Evolutionary conservation across 768 basidiomycete genomes (phyloP), one percentile per base, ranked within the genome.

Genomic region (Paxillus ammoniavirescens): DNA sequence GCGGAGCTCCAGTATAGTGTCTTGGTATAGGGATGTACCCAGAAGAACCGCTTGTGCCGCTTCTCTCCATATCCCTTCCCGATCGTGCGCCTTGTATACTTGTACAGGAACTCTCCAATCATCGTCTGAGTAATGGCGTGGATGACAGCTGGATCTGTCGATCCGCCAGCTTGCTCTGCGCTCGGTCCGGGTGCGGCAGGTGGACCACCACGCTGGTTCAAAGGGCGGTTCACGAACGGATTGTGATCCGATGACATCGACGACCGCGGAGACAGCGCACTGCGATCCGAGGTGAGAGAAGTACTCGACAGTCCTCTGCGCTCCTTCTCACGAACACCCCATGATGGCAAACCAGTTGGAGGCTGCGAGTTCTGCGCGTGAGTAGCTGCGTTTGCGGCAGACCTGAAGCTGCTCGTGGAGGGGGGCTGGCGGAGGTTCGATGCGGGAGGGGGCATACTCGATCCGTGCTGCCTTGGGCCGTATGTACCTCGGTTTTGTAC

Each of bases 21-120:
- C 76, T 92, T 93, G 38, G 95, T 98, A 68, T 98, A 99, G 17
- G 97, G 97, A 72, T 98, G 96, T n/a, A 99, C 87, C 97, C 97
- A 99, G 81, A 98, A 97, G 84, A 94, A 99, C 36, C 97, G 80
- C 69, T 84, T 87, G 72, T 99, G 97, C 48, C 95, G 77, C 68
- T 83, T 86, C 68, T 93, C 89, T 18, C 91, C 91, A 67, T 93
- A 82, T 12, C 93, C 94, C 71, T 91, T 95, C 21, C 94, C 93
- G 63, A 98, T 83, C 15, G 90, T 74, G 53, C 84, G 82, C 48
- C 96, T 81, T 8, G 96, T 98, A 73, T 99, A 98, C 77, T 98
- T 98, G 81, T 91, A 92, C 75, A 99, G 71, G 73, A 94, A 98
- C 77, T 98, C 96, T 47, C 97, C 96, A 60, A 98, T 98, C 97